Percentiles rank a stretch among this genome's conserved stretches.
Evolutionary conservation across 176 grass and related monocot genomes (phyloP).

Genomic region (Oryza rufipogon): DNA sequence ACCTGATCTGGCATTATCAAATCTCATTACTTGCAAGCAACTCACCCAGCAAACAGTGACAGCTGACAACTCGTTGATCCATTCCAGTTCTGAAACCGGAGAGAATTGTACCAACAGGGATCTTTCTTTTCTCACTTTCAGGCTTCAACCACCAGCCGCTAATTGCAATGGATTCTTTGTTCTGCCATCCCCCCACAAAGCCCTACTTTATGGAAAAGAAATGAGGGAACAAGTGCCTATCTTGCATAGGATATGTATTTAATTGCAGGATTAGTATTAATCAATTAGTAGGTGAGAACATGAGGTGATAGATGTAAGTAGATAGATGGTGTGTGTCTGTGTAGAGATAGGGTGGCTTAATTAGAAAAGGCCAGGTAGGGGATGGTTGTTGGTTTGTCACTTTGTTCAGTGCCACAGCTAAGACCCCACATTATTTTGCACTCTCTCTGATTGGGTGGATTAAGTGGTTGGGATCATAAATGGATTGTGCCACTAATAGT

Average conservation of each 20-base stretch:
- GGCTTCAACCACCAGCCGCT: slow-evolving; percentile 7
- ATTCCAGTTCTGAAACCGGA: background rate
- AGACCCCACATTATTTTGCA: background rate
- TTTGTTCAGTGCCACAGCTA: slow-evolving; percentile 11
- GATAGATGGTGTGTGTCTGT: background rate
- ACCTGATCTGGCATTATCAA: background rate
- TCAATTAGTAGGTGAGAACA: slow-evolving; percentile 9
- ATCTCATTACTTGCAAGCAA: slow-evolving; percentile 2
- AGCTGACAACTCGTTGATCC: background rate
- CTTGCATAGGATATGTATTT: slow-evolving; percentile 20
- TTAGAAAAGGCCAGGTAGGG: background rate
- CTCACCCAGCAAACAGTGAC: background rate
- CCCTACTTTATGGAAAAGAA: background rate
- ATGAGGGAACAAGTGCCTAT: slow-evolving; percentile 14
- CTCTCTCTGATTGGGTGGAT: background rate
- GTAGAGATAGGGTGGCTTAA: background rate
- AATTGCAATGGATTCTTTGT: background rate
- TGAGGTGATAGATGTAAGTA: background rate
- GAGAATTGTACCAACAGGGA: background rate
- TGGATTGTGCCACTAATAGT: background rate
- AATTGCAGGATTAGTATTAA: background rate
- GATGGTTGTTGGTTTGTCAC: slow-evolving; percentile 27
- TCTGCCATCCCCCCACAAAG: background rate
- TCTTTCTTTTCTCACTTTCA: background rate
- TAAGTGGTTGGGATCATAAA: slow-evolving; percentile 29